Percentiles rank a stretch among this genome's conserved stretches.
These are phyloP conservation scores for Fusarium sp. DNA, from an alignment of 2,329 filamentous ascomycete genomes.

Conservation along the genomic window DNA sequence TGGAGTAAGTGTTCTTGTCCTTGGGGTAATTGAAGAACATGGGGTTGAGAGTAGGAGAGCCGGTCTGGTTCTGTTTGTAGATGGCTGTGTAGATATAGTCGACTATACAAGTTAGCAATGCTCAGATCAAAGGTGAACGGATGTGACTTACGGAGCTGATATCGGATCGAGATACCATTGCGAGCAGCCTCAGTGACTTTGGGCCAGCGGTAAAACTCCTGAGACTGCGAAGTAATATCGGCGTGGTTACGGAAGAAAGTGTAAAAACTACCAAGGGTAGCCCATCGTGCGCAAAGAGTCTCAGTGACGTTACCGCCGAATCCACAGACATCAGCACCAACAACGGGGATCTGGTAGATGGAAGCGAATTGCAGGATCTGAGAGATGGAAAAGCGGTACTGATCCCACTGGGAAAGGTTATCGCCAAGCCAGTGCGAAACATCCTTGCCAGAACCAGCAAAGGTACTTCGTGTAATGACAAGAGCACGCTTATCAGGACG, in stretches of 20 bases:
- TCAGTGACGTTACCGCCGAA: slow-evolving; percentile 66
- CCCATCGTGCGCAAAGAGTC: slow-evolving; percentile 61
- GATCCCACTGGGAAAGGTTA: slow-evolving; percentile 58
- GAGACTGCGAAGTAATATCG: slow-evolving; percentile 52
- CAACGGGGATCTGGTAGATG: slow-evolving; percentile 75
- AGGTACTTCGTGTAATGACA: slow-evolving; percentile 80
- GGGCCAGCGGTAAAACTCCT: slow-evolving; percentile 75
- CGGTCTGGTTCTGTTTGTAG: slow-evolving; percentile 66
- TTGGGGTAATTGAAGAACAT: slow-evolving; percentile 74
- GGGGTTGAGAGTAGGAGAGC: slow-evolving; percentile 73
- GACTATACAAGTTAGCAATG: slow-evolving; percentile 46
- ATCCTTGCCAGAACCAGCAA: slow-evolving; percentile 74
- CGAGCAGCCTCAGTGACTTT: slow-evolving; percentile 69
- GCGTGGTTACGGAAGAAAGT: slow-evolving; percentile 77
- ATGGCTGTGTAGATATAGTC: slow-evolving; percentile 81
- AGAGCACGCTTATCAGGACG: slow-evolving; percentile 72
- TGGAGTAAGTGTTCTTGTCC: slow-evolving; percentile 53
- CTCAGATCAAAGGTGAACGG: rapidly evolving
- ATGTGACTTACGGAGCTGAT: slow-evolving; percentile 62
- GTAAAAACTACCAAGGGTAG: slow-evolving; percentile 71
- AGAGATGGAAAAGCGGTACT: slow-evolving; percentile 67
- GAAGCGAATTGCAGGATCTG: slow-evolving; percentile 69
- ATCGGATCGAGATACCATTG: slow-evolving; percentile 74
- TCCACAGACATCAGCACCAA: slow-evolving; percentile 80
- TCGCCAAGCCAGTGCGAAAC: slow-evolving; percentile 68